Evolutionary conservation across 2,329 filamentous ascomycete genomes (phyloP), one percentile per base, ranked within the genome.

Genomic region (Ophiosphaerella korrae): DNA sequence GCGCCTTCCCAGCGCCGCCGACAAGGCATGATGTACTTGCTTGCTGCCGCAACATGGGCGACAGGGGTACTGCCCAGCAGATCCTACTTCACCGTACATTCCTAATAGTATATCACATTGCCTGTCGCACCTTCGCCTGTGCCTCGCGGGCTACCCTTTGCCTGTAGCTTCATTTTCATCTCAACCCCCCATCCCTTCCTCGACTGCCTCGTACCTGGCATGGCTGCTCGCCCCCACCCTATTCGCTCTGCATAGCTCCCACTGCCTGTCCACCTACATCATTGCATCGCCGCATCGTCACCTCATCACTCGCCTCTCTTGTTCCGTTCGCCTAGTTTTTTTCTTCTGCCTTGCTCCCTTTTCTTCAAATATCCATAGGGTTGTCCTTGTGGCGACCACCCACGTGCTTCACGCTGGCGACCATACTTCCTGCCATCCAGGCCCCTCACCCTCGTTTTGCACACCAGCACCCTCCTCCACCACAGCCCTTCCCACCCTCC

Each of bases 401-500:
- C 18, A 26, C 55, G 40, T 23, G 37, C 43, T 60, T 70, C 72
- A 74, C 52, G 42, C 67, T 75, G 72, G 72, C 72, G 68, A 63
- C 72, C 49, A 66, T 66, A 24, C 66, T 74, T 52, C 69, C 71
- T 58, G 64, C 70, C 45, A 50, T 74, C 44, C 64, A 63, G 48
- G 58, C 63, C 51, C 56, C 64, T 45, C 66, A 71, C 64, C 54
- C 57, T 67, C 69, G 63, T 56, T 74, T 68, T 52, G 57, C 63
- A 35, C 57, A 58, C 35, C 56, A 60, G 45, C 63, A 55, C 1
- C 69, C 63, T 55, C 74, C 67, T 52, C 58, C 63, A 35, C 57
- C 57, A 35, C 56, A 58, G 45, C 63, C 55, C n/a, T 62, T 64
- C 36, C 63, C 63, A 39, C 51, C 58, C 8, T 66, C 66, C 14